phyloP scores from a whole-genome alignment of 768 basidiomycete species.

The Clavaria fumosa region DNA sequence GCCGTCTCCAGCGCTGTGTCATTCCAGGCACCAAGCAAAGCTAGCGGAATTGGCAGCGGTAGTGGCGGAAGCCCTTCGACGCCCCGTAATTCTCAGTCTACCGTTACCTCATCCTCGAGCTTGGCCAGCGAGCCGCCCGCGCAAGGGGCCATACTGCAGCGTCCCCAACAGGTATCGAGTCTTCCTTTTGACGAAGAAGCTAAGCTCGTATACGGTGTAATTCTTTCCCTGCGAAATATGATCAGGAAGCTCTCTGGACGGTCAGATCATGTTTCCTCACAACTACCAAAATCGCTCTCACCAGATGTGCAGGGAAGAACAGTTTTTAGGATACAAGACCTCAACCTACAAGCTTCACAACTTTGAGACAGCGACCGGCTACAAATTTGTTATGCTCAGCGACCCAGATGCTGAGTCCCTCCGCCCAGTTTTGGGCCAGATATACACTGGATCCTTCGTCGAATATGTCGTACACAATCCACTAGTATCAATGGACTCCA shows the following conservation, averaged over 20 bases:
- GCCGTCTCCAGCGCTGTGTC: constrained; percentile 66
- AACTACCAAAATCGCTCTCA: too few species aligned
- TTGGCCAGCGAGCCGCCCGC: too few species aligned
- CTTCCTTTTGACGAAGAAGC: constrained; percentile 94
- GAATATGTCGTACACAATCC: constrained; percentile 93
- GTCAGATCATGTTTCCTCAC: constrained; percentile 24
- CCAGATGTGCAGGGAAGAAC: constrained; percentile 52
- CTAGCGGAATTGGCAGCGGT: constrained; percentile 19
- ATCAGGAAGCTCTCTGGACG: constrained; percentile 82
- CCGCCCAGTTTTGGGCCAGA: constrained; percentile 67
- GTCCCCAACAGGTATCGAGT: too few species aligned
- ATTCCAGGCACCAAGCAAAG: constrained; percentile 13
- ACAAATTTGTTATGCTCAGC: constrained; percentile 90
- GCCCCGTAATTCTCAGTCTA: constrained; percentile 48
- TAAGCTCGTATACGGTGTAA: constrained; percentile 93
- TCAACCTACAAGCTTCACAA: constrained; percentile 88
- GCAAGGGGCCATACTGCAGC: too few species aligned
- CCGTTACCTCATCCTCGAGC: constrained; percentile 47
- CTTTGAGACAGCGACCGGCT: constrained; percentile 81
- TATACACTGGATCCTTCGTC: constrained; percentile 87
- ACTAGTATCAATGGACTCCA: constrained; percentile 68
- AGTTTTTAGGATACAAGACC: constrained; percentile 82
- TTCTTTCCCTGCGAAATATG: constrained; percentile 87
- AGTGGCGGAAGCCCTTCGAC: constrained; percentile 21
- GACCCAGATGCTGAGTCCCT: constrained; percentile 76